phyloP scores from a whole-genome alignment of 306 rosid species.

The Dryas drummondii region DNA sequence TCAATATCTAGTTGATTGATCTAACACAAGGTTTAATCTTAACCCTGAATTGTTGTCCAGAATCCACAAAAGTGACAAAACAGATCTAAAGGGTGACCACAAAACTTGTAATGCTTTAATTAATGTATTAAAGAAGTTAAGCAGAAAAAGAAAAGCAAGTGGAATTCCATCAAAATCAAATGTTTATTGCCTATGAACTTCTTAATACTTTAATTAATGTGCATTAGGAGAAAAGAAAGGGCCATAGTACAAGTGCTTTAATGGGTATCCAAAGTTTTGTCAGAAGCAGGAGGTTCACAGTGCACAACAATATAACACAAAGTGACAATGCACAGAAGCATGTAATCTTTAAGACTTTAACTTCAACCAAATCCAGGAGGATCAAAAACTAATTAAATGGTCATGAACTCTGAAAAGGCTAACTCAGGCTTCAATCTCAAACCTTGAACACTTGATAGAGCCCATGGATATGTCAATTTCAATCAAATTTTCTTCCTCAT shows the following conservation, averaged over 20 bases:
- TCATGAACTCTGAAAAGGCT: neutral
- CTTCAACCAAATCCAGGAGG: conserved; percentile 46
- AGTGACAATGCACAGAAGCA: conserved; percentile 22
- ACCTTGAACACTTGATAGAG: conserved; percentile 93
- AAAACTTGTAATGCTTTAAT: no score
- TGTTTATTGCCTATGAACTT: conserved; percentile 25
- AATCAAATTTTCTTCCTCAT: conserved; percentile 85
- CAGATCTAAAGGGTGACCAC: neutral
- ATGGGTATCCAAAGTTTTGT: conserved; percentile 56
- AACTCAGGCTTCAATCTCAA: conserved; percentile 69
- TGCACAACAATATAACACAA: conserved; percentile 30
- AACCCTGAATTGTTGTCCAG: conserved; percentile 16
- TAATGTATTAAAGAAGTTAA: neutral
- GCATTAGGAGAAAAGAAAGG: conserved; percentile 38
- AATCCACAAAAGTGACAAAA: conserved; percentile 1
- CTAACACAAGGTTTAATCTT: neutral
- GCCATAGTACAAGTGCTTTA: conserved; percentile 38
- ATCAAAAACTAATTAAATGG: conserved; percentile 38
- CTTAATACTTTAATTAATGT: conserved; percentile 32
- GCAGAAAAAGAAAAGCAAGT: conserved; percentile 6
- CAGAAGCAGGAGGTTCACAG: conserved; percentile 25
- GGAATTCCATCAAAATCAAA: conserved; percentile 30
- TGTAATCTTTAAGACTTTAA: conserved; percentile 28
- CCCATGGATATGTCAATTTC: conserved; percentile 97
- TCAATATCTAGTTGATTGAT: neutral